Evolutionary conservation across 1,139 yeast species (phyloP).

Genomic region (Magnusiomyces tetraspermus): DNA sequence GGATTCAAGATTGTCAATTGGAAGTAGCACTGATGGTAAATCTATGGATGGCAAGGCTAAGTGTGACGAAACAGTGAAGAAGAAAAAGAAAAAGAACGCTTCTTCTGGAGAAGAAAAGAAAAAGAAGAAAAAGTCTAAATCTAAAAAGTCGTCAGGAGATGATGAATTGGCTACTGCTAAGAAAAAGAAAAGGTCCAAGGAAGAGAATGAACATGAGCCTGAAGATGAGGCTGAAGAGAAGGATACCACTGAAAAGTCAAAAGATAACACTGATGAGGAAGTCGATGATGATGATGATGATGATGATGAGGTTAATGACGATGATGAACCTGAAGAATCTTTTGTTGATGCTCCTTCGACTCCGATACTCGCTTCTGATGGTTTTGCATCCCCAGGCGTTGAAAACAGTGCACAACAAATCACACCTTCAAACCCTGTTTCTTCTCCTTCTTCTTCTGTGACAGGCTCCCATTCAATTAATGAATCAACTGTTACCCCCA

Average conservation of each 20-base stretch:
- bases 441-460: no score
- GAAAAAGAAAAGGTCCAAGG: conserved; percentile 1
- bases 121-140: conserved; percentile 6
- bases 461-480: no score
- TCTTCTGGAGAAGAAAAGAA: neutral
- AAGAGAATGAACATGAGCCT: neutral
- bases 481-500: no score
- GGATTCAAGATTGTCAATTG: no score
- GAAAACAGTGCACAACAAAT: no score
- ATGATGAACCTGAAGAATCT: neutral
- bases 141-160: neutral
- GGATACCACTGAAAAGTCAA: neutral
- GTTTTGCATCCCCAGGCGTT: neutral
- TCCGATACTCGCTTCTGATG: neutral
- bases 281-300: conserved; percentile 1
- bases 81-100: conserved; percentile 2
- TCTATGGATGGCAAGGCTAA: no score
- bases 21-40: no score
- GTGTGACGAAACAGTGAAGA: no score
- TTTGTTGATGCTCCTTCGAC: neutral
- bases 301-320: neutral
- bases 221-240: neutral
- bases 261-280: neutral
- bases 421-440: no score
- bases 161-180: neutral